A percentile compares a stretch with the other conserved stretches of the same genome.
Conservation (phyloP, 768 basidiomycete species). For the Cubamyces sp. region DNA sequence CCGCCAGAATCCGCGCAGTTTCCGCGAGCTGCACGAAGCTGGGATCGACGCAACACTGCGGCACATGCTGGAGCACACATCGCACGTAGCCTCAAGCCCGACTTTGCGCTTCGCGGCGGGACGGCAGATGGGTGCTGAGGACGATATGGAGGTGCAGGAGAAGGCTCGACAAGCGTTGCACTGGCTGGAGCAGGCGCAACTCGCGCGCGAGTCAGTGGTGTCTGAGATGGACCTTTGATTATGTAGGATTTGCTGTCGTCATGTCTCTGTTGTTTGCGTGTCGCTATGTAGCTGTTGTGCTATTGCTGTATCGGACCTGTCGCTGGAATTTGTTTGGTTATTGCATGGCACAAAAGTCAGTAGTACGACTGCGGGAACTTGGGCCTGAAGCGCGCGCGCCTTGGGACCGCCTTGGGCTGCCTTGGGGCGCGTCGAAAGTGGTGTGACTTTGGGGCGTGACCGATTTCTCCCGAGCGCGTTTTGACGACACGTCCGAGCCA, state of each 20-base stretch:
- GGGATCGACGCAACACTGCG: constrained; percentile 50
- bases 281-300: constrained; percentile 9
- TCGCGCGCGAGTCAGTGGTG: constrained; percentile 5
- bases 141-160: constrained; percentile 62
- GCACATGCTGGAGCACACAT: constrained; percentile 47
- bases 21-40: constrained; percentile 45
- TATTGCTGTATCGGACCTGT: neutral
- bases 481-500: constrained; percentile 22
- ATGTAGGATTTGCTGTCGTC: neutral
- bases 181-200: constrained; percentile 40
- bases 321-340: no score
- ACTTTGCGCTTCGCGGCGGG: constrained; percentile 29
- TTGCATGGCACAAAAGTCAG: no score
- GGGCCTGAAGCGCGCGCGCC: neutral
- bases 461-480: constrained; percentile 29
- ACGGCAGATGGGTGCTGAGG: constrained; percentile 51
- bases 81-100: constrained; percentile 35
- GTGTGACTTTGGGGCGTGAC: constrained; percentile 32
- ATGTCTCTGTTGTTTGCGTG: constrained; percentile 6
- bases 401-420: neutral
- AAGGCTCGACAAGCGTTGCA: constrained; percentile 60
- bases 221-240: constrained; percentile 16
- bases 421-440: constrained; percentile 11
- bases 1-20: constrained; percentile 40
- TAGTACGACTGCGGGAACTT: neutral